Base-by-base conservation (phyloP, 345 rosid species). In the Syzygium aqueum region DNA sequence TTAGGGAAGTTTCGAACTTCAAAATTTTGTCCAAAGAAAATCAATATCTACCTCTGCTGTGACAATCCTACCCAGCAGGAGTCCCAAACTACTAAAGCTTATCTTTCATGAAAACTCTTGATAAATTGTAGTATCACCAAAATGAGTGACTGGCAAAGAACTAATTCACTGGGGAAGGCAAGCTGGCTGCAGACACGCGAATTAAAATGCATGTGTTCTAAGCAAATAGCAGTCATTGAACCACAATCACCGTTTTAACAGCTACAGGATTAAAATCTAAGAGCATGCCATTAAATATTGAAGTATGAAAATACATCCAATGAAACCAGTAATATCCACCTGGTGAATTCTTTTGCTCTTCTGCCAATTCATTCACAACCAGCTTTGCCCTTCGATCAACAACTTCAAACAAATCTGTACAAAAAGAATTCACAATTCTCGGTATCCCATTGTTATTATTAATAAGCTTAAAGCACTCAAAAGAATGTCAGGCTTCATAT, bases 341-440 rank as follows among this genome's bases (percentile, higher is more conserved):
- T 89, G 94, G 87, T 84, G 92, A 86, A 88, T 91, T 95, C 22
- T 91, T 88, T 87, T 95, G 95, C 86, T 98, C 99, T 86, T 98
- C 99, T 5, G 97, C 90, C 88, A 93, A 91, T 83, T 97, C 99
- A 89, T 90, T 92, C 84, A 94, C 99, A 84, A 96, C 99, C 89
- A 95, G 94, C 94, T 98, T 98, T 50, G 99, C 99, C 88, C 97
- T 91, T 87, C 98, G 96, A 91, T 98, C 99, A 86, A 98, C 98
- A 85, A 94, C 98, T 94, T 97, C 99, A 87, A 97, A 94, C 88
- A 97, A 92, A 95, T 95, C 99, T 97, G 90, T 56, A 46, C 87
- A 84, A 91, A 51, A 53, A 87, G 19, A 86, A 83, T 52, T 87
- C 59, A 7, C 27, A 51, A 80, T 59, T 50, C 86, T 77, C 80